A percentile compares a stretch with the other conserved stretches of the same genome.
These are phyloP conservation scores for Penicillium brevicompactum DNA, from an alignment of 2,329 filamentous ascomycete species.

Conservation along the genomic window DNA sequence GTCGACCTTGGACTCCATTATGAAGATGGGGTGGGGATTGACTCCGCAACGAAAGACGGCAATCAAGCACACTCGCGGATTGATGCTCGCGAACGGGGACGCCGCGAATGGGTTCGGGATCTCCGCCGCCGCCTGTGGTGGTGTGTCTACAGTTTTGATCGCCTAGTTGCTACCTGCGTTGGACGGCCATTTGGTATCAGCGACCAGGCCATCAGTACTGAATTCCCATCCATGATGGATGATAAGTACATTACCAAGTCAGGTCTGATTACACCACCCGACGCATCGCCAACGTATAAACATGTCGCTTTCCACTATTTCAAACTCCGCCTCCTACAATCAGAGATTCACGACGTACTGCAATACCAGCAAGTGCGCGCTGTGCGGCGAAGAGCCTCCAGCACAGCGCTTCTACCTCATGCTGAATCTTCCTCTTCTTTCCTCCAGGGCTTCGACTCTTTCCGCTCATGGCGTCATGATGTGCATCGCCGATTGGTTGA, in stretches of 20 bases:
- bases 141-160: constrained; percentile 93
- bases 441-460: constrained; percentile 78
- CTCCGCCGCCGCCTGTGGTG: constrained; percentile 88
- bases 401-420: constrained; percentile 72
- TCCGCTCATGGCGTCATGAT: constrained; percentile 84
- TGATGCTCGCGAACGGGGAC: constrained; percentile 61
- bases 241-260: constrained; percentile 82
- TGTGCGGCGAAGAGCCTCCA: constrained; percentile 66
- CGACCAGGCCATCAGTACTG: constrained; percentile 95
- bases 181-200: constrained; percentile 91
- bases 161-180: constrained; percentile 92
- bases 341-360: constrained; percentile 90
- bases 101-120: constrained; percentile 82
- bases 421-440: constrained; percentile 82
- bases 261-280: constrained; percentile 67
- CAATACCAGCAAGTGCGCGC: constrained; percentile 88
- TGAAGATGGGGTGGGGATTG: constrained; percentile 76
- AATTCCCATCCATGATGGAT: constrained; percentile 86
- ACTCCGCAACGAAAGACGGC: constrained; percentile 47
- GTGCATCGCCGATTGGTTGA: constrained; percentile 80
- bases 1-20: constrained; percentile 91
- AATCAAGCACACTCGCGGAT: constrained; percentile 40
- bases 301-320: constrained; percentile 91
- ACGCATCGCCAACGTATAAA: constrained; percentile 80
- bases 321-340: constrained; percentile 82